phyloP scores from a whole-genome alignment of 148 eudicot species.

The Dysphania ambrosioides region DNA sequence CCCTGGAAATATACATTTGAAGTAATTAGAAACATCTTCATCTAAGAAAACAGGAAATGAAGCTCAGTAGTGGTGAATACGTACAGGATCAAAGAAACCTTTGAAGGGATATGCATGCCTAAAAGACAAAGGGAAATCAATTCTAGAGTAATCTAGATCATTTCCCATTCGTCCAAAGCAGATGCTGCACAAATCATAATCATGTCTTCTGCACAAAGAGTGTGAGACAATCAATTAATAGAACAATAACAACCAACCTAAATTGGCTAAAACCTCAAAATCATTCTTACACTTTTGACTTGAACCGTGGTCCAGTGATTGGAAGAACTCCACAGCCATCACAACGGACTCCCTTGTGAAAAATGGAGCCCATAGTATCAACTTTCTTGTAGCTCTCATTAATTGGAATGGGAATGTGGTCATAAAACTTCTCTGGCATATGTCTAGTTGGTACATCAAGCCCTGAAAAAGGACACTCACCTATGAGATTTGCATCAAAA shows the following conservation, averaged over 20 bases:
- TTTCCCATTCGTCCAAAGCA: constrained; percentile 61
- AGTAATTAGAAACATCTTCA: constrained; percentile 6
- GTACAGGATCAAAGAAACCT: constrained; percentile 33
- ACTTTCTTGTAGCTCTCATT: constrained; percentile 17
- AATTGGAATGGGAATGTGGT: neutral
- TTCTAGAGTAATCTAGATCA: constrained; percentile 52
- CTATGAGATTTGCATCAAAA: constrained; percentile 8
- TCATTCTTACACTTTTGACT: constrained; percentile 73
- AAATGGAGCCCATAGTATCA: constrained; percentile 26
- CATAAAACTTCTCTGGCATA: neutral
- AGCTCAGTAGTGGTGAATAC: constrained; percentile 19
- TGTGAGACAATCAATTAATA: constrained; percentile 10
- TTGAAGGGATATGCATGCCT: constrained; percentile 26
- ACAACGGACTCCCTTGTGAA: constrained; percentile 83
- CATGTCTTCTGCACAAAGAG: constrained; percentile 48
- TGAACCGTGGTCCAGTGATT: constrained; percentile 80
- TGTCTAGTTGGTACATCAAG: no score
- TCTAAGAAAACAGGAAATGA: neutral
- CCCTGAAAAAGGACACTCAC: constrained; percentile 42
- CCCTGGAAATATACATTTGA: constrained; percentile 4
- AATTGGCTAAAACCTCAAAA: neutral
- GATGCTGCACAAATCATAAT: constrained; percentile 71
- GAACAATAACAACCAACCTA: neutral
- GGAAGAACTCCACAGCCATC: constrained; percentile 85
- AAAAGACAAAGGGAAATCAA: constrained; percentile 47